Conservation (phyloP, 1,284 basidiomycete genomes). For the Fomes fomentarius region DNA sequence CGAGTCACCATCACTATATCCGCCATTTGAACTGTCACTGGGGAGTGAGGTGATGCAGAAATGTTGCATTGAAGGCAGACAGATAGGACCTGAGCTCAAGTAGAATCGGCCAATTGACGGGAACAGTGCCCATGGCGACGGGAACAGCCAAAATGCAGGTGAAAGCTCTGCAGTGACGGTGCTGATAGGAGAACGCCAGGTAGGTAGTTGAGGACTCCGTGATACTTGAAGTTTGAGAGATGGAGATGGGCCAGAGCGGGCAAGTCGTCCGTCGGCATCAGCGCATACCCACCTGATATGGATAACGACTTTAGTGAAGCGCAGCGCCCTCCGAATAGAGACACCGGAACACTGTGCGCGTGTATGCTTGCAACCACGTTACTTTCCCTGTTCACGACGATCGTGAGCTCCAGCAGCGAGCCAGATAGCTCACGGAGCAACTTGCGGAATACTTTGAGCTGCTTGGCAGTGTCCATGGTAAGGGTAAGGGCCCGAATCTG, state of each 20-base stretch:
- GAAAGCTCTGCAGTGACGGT: not conserved
- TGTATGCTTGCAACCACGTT: not conserved
- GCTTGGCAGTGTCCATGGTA: not conserved
- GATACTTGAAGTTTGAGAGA: not conserved
- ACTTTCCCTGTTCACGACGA: not conserved
- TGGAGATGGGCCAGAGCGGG: not conserved
- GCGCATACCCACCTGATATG: not conserved
- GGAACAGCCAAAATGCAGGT: not conserved
- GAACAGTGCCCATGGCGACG: no score
- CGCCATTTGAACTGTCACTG: no score
- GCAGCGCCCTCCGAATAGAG: not conserved
- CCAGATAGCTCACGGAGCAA: not conserved
- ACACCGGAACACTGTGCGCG: not conserved
- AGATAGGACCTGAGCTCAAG: not conserved
- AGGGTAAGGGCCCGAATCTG: constrained; percentile 1
- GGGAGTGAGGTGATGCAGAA: not conserved
- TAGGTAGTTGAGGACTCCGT: not conserved
- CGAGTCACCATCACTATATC: not conserved
- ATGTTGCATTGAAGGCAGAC: not conserved
- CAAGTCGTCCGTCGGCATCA: not conserved
- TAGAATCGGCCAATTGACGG: not conserved
- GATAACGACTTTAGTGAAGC: not conserved
- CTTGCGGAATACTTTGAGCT: not conserved
- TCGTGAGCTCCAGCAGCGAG: not conserved
- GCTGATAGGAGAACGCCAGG: not conserved